Base-by-base conservation (phyloP, 306 rosid species). In the Betula pendula region DNA sequence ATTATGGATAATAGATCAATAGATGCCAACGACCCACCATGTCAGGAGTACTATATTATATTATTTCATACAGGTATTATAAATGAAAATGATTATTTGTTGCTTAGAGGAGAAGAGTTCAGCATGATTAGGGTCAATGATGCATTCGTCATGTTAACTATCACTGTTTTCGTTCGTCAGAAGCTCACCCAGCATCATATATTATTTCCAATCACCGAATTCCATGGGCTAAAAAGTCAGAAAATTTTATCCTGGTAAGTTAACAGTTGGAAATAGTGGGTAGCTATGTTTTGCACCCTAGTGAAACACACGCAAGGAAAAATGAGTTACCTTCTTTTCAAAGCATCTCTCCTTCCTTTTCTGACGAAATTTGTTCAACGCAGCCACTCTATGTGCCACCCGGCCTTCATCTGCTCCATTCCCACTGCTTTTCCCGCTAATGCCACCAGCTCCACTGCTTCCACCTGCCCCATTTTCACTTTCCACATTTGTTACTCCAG, bases 321-420 rank as follows among this genome's bases (percentile, higher is more conserved):
- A 65, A 65, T 65, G 70, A 13, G 45, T 70, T 83, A 83, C 90
- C 90, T 70, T 83, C 68, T 83, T 86, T 81, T 86, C 87, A 16
- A 81, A 86, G 77, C 89, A 83, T 75, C 89, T 81, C 48, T 86
- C 89, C 77, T 83, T 81, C 77, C 89, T 81, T 72, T 86, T 86
- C 58, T 74, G 87, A 25, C 80, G 84, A 62, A 83, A 86, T 79
- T 82, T 83, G 24, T 45, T 62, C 10, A 83, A 70, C 50, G 90
- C 87, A 52, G 81, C 87, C 70, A 83, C 80, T 67, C 90, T 83
- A 75, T 76, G 82, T 20, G 91, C 79, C 74, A 79, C 75, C 65
- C 87, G 83, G n/a, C n/a, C n/a, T 47, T 85, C 87, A 76, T 87
- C 91, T 68, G 76, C 49, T 49, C 72, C 90, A 78, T 77, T 83